A percentile compares a stretch with the other conserved stretches of the same genome.
Evolutionary conservation across 345 rosid species (phyloP).

Genomic region (Dimocarpus longan): DNA sequence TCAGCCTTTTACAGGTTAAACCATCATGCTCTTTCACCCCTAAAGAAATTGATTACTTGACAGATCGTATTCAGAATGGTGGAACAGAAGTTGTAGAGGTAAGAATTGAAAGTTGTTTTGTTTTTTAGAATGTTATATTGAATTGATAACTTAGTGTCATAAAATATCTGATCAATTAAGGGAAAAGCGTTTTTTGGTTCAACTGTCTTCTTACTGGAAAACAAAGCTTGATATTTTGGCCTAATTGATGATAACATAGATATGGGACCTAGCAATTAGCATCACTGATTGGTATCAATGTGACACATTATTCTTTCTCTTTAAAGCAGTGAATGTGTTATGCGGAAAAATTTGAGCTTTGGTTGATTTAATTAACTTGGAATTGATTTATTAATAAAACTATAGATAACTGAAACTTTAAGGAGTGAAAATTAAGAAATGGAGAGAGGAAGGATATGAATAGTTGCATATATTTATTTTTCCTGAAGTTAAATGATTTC

Average conservation of each 20-base stretch:
- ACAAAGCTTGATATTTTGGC: background rate
- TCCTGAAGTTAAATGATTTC: background rate
- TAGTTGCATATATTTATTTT: background rate
- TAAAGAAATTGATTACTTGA: constrained; percentile 79
- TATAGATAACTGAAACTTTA: background rate
- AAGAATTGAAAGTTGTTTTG: constrained; percentile 2
- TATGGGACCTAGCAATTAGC: background rate
- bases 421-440: background rate
- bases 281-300: background rate
- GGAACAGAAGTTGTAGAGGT: constrained; percentile 99
- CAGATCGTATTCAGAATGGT: constrained; percentile 93
- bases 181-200: background rate
- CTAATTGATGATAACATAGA: background rate
- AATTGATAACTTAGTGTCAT: background rate
- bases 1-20: constrained; percentile 56
- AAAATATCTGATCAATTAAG: background rate
- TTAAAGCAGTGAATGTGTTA: background rate
- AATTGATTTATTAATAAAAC: background rate
- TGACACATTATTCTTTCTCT: background rate
- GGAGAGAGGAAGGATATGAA: background rate
- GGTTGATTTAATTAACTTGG: background rate
- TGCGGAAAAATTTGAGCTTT: background rate
- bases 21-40: constrained; percentile 80
- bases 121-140: background rate
- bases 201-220: background rate